phyloP scores from a whole-genome alignment of 768 basidiomycete genomes.

The Lenzites betulinus region DNA sequence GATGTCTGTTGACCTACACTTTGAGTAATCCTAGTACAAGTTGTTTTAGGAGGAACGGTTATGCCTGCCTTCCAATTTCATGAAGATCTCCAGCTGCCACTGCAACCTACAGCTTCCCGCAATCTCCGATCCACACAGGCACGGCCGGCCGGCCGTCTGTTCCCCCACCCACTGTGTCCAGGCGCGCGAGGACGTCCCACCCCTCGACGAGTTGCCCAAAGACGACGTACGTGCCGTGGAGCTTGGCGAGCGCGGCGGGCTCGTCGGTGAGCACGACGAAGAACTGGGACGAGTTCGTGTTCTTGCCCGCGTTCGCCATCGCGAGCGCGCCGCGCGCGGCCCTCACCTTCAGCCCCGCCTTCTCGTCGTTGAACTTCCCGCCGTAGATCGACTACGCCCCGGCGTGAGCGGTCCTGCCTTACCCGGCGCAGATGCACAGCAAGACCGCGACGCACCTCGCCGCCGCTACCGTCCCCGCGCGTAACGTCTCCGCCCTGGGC shows the following conservation, averaged over 20 bases:
- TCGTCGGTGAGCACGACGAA: conserved; percentile 50
- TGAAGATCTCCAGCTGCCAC: too few species aligned
- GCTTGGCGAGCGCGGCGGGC: conserved; percentile 43
- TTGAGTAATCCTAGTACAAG: too few species aligned
- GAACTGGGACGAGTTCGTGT: conserved; percentile 52
- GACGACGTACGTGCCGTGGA: conserved; percentile 51
- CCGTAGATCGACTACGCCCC: conserved; percentile 46
- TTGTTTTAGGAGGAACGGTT: too few species aligned
- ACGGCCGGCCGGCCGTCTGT: conserved; percentile 37
- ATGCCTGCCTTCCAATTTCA: too few species aligned
- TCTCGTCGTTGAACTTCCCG: conserved; percentile 52
- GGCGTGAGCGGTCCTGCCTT: neutral
- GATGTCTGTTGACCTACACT: too few species aligned
- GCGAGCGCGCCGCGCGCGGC: conserved; percentile 47
- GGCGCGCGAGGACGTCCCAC: conserved; percentile 36
- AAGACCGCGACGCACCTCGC: conserved; percentile 44
- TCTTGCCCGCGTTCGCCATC: conserved; percentile 55
- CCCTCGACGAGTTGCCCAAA: conserved; percentile 43
- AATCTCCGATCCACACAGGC: conserved; percentile 47
- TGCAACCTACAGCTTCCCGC: conserved; percentile 34
- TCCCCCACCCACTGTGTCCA: conserved; percentile 37
- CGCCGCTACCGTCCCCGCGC: conserved; percentile 52
- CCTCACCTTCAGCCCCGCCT: conserved; percentile 47
- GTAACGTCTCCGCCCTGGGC: conserved; percentile 59
- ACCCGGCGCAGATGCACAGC: too few species aligned